A percentile compares a stretch with the other conserved stretches of the same genome.
Conservation (phyloP, 768 basidiomycete genomes). For the Auricularia sp. region DNA sequence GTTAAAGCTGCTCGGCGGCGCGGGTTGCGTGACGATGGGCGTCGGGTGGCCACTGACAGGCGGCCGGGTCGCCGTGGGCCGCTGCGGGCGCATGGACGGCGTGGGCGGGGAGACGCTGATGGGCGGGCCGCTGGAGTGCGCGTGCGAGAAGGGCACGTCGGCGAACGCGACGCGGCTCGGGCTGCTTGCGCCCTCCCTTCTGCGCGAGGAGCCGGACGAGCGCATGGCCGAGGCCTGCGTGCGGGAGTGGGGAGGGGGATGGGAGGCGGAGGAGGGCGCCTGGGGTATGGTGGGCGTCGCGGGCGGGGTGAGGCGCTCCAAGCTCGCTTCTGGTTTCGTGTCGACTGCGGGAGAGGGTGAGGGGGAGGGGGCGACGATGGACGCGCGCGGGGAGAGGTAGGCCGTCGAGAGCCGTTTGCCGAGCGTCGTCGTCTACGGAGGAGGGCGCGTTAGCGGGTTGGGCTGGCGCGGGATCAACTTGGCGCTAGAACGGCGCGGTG, state of each 20-base stretch:
- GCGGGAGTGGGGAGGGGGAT: constrained; percentile 45
- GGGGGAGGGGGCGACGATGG: neutral
- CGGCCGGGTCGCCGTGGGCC: neutral
- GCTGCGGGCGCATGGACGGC: neutral
- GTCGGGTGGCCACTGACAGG: neutral
- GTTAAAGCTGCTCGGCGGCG: too few species aligned
- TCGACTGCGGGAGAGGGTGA: neutral
- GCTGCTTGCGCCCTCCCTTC: too few species aligned
- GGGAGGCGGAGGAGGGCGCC: neutral
- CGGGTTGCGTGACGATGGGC: neutral
- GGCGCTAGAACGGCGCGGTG: too few species aligned
- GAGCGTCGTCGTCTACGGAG: neutral
- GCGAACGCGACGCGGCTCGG: neutral
- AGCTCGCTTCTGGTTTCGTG: neutral
- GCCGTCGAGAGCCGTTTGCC: constrained; percentile 3
- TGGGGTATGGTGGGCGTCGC: neutral
- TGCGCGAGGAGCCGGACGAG: too few species aligned
- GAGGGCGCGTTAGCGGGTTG: neutral
- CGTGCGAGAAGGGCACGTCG: neutral
- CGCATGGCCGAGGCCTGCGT: too few species aligned
- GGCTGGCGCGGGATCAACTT: too few species aligned
- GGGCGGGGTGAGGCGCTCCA: neutral
- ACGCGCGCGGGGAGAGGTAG: neutral
- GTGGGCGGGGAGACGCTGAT: neutral
- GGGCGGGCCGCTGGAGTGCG: too few species aligned